Evolutionary conservation across 805 yeast genomes (phyloP).

Genomic region (Pichia paraexigua): DNA sequence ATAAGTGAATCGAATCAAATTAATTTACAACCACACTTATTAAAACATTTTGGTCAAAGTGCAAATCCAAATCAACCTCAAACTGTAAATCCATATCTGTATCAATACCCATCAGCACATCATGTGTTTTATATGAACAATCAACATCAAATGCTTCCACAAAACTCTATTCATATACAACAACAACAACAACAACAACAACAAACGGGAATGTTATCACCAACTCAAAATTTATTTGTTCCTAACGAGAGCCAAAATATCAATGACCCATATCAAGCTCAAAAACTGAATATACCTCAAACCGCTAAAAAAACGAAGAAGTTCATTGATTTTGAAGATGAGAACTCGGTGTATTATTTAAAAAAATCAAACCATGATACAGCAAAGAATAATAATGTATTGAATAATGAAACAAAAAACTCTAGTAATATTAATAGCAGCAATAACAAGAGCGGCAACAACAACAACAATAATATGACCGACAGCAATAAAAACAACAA

Average conservation of each 20-base stretch:
- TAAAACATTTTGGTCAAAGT: background rate
- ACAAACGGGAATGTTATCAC: background rate
- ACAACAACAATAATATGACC: too few relatives aligned
- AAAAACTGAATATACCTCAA: too few relatives aligned
- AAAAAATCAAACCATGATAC: background rate
- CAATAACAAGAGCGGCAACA: background rate
- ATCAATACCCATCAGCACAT: constrained; percentile 8
- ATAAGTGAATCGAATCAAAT: background rate
- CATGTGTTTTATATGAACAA: background rate
- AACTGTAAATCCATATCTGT: constrained; percentile 11
- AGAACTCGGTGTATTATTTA: constrained; percentile 1
- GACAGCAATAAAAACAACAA: background rate
- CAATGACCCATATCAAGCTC: background rate
- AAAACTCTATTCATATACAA: background rate
- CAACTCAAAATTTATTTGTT: background rate
- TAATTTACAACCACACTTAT: background rate
- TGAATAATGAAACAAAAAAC: too few relatives aligned
- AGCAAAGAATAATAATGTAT: too few relatives aligned
- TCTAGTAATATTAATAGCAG: too few relatives aligned
- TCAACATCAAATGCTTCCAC: background rate
- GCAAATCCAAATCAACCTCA: background rate
- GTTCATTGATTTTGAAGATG: constrained; percentile 5
- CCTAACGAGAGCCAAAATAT: background rate
- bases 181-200: background rate
- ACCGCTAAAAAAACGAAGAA: background rate